Evolutionary conservation across 2,329 filamentous ascomycete species (phyloP), one percentile per base, ranked within the genome.

Genomic region (Sporothrix brunneoviolacea): DNA sequence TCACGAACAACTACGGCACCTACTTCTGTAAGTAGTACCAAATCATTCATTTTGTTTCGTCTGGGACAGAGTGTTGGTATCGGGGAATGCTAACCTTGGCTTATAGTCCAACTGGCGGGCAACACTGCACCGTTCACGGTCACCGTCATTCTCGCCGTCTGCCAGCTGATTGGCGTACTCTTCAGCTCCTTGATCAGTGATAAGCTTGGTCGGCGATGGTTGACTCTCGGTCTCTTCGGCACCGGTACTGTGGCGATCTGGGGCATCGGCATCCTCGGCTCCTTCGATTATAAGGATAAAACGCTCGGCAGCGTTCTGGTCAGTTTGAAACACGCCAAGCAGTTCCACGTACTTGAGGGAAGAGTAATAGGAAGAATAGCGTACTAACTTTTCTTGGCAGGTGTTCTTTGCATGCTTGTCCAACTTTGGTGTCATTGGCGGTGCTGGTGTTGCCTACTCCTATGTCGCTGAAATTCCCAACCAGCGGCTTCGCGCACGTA

Each of bases 351-450:
- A n/a, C n/a, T n/a, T n/a, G n/a, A n/a, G n/a, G n/a, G n/a, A n/a
- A n/a, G n/a, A n/a, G n/a, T n/a, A 10, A 28, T 28, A 10, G 24
- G 24, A 28, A 28, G 24, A 28, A 28, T 28, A 28, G 24, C 24
- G 6, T 28, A 10, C 24, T 28, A 15, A 35, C 32, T 7, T 8
- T 15, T 35, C 7, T 15, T 35, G 6, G 32, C 32, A 35, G 32
- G 32, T 35, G 1, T 40, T 40, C n/a, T 40, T 48, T 16, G 46
- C 46, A 15, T 48, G 46, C n/a, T 18, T 48, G 18, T 48, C 38
- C 46, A 48, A 48, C 38, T 36, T 42, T 48, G 45, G 37, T 19
- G 45, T 41, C 45, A 40, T 48, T 35, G 45, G 45, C 28, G 45
- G 45, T 24, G 44, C 46, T 21, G 37, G 46, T 15, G 37, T 48